A percentile compares a stretch with the other conserved stretches of the same genome.
Conservation (phyloP, 2,329 filamentous ascomycete genomes). For the Magnaporthiopsis rhizophila region DNA sequence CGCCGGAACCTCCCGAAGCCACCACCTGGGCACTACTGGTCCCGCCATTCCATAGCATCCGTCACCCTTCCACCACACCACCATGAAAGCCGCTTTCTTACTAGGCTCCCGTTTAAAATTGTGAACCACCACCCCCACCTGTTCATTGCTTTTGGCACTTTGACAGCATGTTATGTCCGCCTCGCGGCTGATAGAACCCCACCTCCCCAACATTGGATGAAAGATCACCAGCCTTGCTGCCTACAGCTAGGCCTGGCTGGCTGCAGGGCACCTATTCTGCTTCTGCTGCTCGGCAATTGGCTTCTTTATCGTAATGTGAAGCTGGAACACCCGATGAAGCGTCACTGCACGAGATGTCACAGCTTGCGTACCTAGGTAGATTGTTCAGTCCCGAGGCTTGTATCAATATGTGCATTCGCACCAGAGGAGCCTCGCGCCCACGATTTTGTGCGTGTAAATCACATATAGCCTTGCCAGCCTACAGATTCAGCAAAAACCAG, state of each 20-base stretch:
- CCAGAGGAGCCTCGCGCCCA: not conserved
- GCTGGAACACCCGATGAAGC: too few relatives aligned
- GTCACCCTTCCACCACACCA: too few relatives aligned
- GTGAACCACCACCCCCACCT: too few relatives aligned
- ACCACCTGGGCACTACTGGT: too few relatives aligned
- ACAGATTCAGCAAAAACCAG: not conserved
- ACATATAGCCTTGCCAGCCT: not conserved
- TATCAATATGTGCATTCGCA: not conserved
- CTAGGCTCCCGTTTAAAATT: too few relatives aligned
- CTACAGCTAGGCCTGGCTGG: not conserved
- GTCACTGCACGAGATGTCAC: too few relatives aligned
- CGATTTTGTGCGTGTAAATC: not conserved
- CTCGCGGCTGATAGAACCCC: not conserved
- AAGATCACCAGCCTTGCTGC: not conserved
- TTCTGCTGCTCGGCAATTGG: not conserved
- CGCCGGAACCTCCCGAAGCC: too few relatives aligned
- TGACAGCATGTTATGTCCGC: not conserved
- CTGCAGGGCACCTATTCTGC: not conserved
- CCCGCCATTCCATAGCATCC: too few relatives aligned
- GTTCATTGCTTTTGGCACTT: too few relatives aligned
- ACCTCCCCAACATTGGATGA: not conserved
- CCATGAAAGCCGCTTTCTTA: too few relatives aligned
- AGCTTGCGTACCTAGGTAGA: not conserved
- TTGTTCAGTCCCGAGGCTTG: not conserved
- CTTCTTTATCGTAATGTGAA: not conserved